These are phyloP conservation scores for Agarophyton chilense DNA, from an alignment of 23 red algal species.

Conservation along the genomic window DNA sequence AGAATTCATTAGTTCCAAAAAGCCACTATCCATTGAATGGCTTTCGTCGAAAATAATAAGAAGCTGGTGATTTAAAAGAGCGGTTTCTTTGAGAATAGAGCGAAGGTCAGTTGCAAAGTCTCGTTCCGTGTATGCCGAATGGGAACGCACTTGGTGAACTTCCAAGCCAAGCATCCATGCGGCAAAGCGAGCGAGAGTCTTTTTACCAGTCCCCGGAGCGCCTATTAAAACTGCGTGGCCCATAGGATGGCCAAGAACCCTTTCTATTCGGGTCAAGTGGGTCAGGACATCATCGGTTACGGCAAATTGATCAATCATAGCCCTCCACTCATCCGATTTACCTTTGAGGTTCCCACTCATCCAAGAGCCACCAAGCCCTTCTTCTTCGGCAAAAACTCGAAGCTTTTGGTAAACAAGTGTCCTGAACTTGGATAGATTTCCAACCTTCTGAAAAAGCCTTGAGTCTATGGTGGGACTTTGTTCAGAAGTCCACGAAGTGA, in stretches of 20 bases:
- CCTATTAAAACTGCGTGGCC: constrained; percentile 78
- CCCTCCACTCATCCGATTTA: constrained; percentile 13
- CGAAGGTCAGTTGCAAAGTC: constrained; percentile 75
- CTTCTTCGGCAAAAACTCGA: constrained; percentile 67
- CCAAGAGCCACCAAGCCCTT: constrained; percentile 75
- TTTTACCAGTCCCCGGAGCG: constrained; percentile 73
- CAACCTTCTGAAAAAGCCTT: constrained; percentile 21
- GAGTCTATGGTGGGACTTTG: background rate
- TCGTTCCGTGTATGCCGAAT: constrained; percentile 55
- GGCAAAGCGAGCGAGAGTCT: constrained; percentile 71
- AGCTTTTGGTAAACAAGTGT: constrained; percentile 61
- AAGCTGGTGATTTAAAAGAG: constrained; percentile 26
- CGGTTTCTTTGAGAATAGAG: constrained; percentile 44
- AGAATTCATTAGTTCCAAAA: constrained; percentile 81
- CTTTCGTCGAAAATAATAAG: constrained; percentile 82
- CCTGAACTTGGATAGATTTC: constrained; percentile 20
- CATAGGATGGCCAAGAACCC: constrained; percentile 50
- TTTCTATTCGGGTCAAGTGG: constrained; percentile 73
- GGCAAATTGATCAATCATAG: constrained; percentile 75
- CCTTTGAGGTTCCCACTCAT: constrained; percentile 33
- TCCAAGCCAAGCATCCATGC: constrained; percentile 68
- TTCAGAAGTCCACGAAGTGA: constrained; percentile 44
- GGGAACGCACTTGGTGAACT: constrained; percentile 69
- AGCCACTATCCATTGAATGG: constrained; percentile 68
- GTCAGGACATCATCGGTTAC: constrained; percentile 70